Conservation (phyloP, 768 basidiomycete species). For the Mycena latifolia region DNA sequence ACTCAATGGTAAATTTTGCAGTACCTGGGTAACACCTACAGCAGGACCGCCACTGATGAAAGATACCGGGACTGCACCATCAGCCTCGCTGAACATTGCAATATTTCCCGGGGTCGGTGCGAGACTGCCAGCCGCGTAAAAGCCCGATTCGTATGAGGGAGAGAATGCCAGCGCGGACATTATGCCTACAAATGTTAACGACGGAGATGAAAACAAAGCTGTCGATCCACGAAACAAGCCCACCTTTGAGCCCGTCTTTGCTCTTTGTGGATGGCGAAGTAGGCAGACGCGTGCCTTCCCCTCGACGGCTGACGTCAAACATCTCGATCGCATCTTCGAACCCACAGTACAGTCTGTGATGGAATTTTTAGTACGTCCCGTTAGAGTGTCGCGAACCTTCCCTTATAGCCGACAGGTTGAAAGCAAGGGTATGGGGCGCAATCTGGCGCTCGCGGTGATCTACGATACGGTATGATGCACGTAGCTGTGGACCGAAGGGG, state of each 20-base stretch:
- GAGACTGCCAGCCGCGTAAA: constrained; percentile 87
- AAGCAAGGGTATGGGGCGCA: constrained; percentile 87
- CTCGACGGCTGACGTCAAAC: constrained; percentile 81
- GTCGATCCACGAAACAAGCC: background rate
- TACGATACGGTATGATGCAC: constrained; percentile 92
- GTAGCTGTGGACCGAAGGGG: too few species aligned
- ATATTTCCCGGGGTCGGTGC: constrained; percentile 68
- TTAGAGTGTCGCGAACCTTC: background rate
- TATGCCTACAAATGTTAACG: constrained; percentile 68
- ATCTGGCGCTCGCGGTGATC: constrained; percentile 95
- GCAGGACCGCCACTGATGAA: constrained; percentile 71
- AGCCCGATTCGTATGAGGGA: constrained; percentile 66
- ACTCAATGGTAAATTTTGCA: too few species aligned
- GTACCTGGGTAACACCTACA: constrained; percentile 69
- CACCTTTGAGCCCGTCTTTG: constrained; percentile 90
- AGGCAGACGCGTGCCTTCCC: constrained; percentile 75
- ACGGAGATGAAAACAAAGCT: too few species aligned
- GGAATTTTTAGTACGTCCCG: background rate
- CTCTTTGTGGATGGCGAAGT: constrained; percentile 84
- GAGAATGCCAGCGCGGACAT: constrained; percentile 88
- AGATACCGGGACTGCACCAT: constrained; percentile 64
- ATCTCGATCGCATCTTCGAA: constrained; percentile 89
- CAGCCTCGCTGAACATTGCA: constrained; percentile 74
- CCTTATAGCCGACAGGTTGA: constrained; percentile 78
- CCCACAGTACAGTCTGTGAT: constrained; percentile 83